These are phyloP conservation scores for Chenopodium album DNA, from an alignment of 148 eudicot genomes.

Conservation along the genomic window DNA sequence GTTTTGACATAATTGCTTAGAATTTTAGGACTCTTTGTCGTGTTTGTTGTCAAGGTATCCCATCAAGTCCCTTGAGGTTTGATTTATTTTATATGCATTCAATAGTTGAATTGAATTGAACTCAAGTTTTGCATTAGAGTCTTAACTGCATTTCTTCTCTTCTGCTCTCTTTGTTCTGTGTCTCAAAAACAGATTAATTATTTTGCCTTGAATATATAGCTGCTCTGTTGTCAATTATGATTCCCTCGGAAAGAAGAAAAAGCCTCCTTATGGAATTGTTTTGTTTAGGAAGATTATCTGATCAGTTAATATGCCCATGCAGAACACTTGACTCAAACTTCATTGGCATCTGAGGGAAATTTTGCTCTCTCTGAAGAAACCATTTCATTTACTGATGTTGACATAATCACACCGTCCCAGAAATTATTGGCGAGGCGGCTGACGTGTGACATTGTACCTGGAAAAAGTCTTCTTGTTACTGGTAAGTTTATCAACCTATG, in stretches of 20 bases:
- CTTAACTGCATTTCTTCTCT: too few species aligned
- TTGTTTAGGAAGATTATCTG: not conserved
- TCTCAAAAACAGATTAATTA: too few species aligned
- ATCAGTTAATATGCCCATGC: slow-evolving; percentile 39
- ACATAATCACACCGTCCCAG: slow-evolving; percentile 77
- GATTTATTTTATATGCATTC: not conserved
- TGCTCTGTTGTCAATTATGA: too few species aligned
- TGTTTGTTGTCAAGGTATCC: not conserved
- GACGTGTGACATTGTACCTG: slow-evolving; percentile 68
- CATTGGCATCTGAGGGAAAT: slow-evolving; percentile 31
- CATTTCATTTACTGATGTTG: slow-evolving; percentile 80
- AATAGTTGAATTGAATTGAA: too few species aligned
- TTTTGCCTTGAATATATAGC: too few species aligned
- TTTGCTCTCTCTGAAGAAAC: slow-evolving; percentile 38
- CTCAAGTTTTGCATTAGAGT: too few species aligned
- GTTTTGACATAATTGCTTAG: not conserved
- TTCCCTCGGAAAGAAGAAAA: too few species aligned
- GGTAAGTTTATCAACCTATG: slow-evolving; percentile 49
- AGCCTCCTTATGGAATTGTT: too few species aligned
- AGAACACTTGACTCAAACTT: slow-evolving; percentile 41
- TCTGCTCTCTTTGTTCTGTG: too few species aligned
- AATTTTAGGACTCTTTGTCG: not conserved
- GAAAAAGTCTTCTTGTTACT: slow-evolving; percentile 89
- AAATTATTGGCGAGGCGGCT: slow-evolving; percentile 73
- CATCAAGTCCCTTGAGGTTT: not conserved